These are phyloP conservation scores for Dichotomopilus funicola DNA, from an alignment of 2,329 filamentous ascomycete genomes.

Conservation along the genomic window DNA sequence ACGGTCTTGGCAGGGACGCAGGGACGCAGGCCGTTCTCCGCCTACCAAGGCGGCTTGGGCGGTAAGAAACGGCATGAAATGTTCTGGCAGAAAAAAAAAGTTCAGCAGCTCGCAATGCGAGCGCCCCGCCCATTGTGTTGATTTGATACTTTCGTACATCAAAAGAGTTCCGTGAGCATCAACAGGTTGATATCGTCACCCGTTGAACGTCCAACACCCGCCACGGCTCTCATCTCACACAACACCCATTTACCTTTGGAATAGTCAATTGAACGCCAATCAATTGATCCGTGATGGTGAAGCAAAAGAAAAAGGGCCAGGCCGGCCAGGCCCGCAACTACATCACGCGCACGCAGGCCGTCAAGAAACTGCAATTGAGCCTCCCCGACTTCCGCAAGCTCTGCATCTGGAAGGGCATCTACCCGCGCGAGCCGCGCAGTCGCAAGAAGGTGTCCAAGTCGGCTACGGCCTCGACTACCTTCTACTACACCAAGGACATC, in stretches of 20 bases:
- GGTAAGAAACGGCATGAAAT: constrained; percentile 26
- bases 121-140: no score
- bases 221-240: constrained; percentile 14
- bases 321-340: constrained; percentile 96
- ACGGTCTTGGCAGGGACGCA: not conserved
- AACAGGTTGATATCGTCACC: no score
- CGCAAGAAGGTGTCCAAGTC: constrained; percentile 96
- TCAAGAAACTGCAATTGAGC: constrained; percentile 95
- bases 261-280: not conserved
- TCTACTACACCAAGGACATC: constrained; percentile 89
- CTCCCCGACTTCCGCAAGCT: constrained; percentile 95
- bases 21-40: constrained; percentile 17
- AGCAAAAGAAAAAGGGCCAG: constrained; percentile 87
- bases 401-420: constrained; percentile 99
- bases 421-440: constrained; percentile 91
- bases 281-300: constrained; percentile 47
- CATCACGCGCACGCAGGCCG: constrained; percentile 92
- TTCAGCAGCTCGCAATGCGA: constrained; percentile 2
- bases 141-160: no score
- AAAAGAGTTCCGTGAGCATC: no score
- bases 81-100: constrained; percentile 22
- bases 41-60: no score
- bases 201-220: not conserved
- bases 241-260: not conserved
- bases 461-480: constrained; percentile 84